These are phyloP conservation scores for Herpotrichia juniperi DNA, from an alignment of 2,329 filamentous ascomycete species.

Conservation along the genomic window DNA sequence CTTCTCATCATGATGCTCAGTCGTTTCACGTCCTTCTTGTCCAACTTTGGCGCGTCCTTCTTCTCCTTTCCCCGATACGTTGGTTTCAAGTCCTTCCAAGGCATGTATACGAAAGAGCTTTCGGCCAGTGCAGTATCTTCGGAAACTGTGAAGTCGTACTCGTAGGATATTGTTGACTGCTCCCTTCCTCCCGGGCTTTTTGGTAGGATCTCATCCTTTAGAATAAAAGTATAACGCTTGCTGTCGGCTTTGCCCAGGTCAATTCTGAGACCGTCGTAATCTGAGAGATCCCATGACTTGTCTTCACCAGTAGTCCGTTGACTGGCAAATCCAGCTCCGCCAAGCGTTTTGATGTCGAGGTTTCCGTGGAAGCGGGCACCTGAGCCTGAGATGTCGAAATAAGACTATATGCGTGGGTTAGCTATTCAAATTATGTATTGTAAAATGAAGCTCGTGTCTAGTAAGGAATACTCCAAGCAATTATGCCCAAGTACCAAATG, in stretches of 20 bases:
- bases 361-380: conserved; percentile 67
- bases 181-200: conserved; percentile 69
- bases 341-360: conserved; percentile 75
- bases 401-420: conserved; percentile 48
- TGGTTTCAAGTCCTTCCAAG: conserved; percentile 69
- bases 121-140: conserved; percentile 12
- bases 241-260: conserved; percentile 61
- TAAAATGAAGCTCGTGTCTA: too few species aligned
- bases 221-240: conserved; percentile 73
- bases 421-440: conserved; percentile 26
- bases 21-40: conserved; percentile 66
- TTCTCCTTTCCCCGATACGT: conserved; percentile 75
- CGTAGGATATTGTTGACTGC: conserved; percentile 74
- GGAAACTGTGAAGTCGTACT: conserved; percentile 66
- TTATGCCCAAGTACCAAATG: too few species aligned
- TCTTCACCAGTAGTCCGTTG: conserved; percentile 69
- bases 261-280: conserved; percentile 67
- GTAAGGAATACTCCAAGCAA: too few species aligned
- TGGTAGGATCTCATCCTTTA: conserved; percentile 72
- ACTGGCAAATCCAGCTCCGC: conserved; percentile 82
- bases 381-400: conserved; percentile 47
- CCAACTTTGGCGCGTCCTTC: conserved; percentile 64
- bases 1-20: conserved; percentile 83
- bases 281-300: conserved; percentile 67
- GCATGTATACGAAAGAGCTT: conserved; percentile 57